Conservation (phyloP, 176 grass and related monocot species). For the Ampelocalamus luodianensis region DNA sequence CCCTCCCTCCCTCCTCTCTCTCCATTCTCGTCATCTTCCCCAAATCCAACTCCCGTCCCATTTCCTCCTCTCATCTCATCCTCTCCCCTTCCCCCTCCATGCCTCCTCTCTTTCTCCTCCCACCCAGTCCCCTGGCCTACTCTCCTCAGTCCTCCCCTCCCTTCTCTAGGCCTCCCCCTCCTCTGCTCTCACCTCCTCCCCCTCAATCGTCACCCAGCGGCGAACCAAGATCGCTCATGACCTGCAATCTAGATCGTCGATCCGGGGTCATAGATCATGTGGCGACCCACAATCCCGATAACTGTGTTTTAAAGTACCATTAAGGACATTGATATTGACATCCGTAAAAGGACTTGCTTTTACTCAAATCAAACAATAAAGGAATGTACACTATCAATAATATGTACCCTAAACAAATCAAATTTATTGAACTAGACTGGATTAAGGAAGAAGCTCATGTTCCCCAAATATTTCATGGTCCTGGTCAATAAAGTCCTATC, state of each 20-base stretch:
- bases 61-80: neutral
- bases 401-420: conserved; percentile 12
- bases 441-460: neutral
- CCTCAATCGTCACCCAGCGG: neutral
- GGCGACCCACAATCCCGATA: neutral
- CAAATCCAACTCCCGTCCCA: neutral
- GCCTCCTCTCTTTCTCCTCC: neutral
- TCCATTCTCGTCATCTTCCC: neutral
- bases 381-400: conserved; percentile 20
- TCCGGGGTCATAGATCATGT: neutral
- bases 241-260: neutral
- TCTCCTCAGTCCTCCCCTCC: neutral
- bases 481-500: conserved; percentile 29
- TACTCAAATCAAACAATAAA: conserved; percentile 9
- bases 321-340: conserved; percentile 4
- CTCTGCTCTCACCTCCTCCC: neutral
- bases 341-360: neutral
- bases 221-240: neutral
- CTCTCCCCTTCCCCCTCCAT: neutral
- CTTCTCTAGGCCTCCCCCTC: neutral
- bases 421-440: conserved; percentile 22
- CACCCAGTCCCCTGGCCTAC: neutral
- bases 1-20: neutral
- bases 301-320: neutral
- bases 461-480: conserved; percentile 3